Evolutionary conservation across 2,329 filamentous ascomycete species (phyloP), one percentile per base, ranked within the genome.

Genomic region (Ophiostoma australiae): DNA sequence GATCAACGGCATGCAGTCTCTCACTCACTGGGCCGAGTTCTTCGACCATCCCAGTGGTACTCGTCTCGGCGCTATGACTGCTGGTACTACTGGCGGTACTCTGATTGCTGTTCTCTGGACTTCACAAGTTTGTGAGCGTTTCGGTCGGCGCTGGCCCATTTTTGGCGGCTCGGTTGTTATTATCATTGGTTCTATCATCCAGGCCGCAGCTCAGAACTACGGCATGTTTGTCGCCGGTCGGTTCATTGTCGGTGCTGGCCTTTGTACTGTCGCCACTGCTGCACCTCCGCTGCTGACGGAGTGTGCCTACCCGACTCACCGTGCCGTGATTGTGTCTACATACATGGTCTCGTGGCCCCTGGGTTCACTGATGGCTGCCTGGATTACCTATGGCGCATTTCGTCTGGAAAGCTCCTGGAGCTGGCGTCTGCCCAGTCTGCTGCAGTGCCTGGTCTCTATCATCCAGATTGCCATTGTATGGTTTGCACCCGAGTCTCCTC

Each of bases 281-380:
- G 68, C 72, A 2, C 70, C 72, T 1, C 65, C 67, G 52, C 68
- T 74, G 39, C 41, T 73, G 63, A 75, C 68, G 15, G 92, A 95
- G 76, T 84, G 94, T 33, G 89, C 90, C 3, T 92, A 94, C 77
- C 92, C 92, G 1, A 86, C 85, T 72, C 94, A 94, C 76, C 87
- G 92, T 78, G 92, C 91, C 15, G 83, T 89, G 73, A 85, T 95
- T 41, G 93, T 91, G 0, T 86, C 88, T 39, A 82, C 94, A 3
- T 91, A 94, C 78, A 91, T 94, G 76, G 93, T 94, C 77, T 94
- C 94, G 91, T 78, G 94, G 69, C 91, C 91, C 0, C 86, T 94
- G 37, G 92, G 92, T 71, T 82, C 90, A 20, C 84, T 95, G 1
- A 80, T 89, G 20, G 91, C 92, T 0, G 84, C 88, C 0, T 93